phyloP scores from a whole-genome alignment of 768 basidiomycete species.

The Leccinum imitatum region DNA sequence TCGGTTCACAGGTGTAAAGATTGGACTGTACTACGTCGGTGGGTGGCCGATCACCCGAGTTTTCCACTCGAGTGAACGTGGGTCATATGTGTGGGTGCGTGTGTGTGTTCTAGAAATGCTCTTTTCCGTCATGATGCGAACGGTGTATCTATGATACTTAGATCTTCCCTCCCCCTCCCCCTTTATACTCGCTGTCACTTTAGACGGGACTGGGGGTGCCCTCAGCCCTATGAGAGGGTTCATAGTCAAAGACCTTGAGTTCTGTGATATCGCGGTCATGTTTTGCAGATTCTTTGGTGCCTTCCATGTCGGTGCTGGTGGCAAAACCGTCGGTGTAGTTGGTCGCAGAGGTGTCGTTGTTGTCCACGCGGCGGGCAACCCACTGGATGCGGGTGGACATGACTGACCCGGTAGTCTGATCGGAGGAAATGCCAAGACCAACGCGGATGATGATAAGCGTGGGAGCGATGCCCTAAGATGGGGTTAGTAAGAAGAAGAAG shows the following conservation, averaged over 20 bases:
- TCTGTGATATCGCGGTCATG: not conserved
- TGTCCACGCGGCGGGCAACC: constrained; percentile 14
- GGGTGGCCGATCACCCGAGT: constrained; percentile 31
- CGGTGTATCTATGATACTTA: not conserved
- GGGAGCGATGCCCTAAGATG: constrained; percentile 33
- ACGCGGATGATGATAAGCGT: constrained; percentile 39
- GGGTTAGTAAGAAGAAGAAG: not conserved
- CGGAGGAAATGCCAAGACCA: constrained; percentile 31
- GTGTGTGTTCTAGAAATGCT: not conserved
- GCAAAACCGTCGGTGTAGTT: constrained; percentile 21
- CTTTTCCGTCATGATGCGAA: not conserved
- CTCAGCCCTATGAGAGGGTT: not conserved
- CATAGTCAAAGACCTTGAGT: not conserved
- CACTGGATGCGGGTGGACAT: constrained; percentile 28
- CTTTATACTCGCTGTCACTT: not conserved
- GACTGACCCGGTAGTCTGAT: constrained; percentile 15
- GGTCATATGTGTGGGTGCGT: not conserved
- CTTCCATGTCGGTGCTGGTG: constrained; percentile 22
- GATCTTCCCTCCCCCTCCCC: not conserved
- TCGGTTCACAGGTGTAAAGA: constrained; percentile 34
- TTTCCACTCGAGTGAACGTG: constrained; percentile 19
- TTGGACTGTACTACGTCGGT: constrained; percentile 32
- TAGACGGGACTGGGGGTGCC: not conserved
- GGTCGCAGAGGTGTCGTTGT: constrained; percentile 18
- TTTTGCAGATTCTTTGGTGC: constrained; percentile 7